Evolutionary conservation across 164 flowering plant species (phyloP), one percentile per base, ranked within the genome.

Genomic region (Chloranthus sessilifolius): DNA sequence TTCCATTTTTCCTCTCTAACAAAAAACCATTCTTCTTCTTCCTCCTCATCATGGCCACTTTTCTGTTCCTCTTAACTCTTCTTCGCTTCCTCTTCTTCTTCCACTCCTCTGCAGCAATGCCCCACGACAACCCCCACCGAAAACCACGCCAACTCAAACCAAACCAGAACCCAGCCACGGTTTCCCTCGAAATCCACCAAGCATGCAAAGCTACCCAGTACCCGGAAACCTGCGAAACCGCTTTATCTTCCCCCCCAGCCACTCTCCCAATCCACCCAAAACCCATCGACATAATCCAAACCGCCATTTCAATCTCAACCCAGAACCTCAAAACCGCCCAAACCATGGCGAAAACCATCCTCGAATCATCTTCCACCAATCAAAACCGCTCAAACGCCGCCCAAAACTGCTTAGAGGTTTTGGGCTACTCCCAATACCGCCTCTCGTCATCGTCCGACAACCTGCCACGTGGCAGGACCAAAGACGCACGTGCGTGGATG

Each of bases 401-500:
- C 5, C 56, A 47, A 0, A 75, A 38, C 61, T 88, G 99, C 60
- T 21, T 78, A 4, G 81, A 84, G 55, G 42, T 53, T 22, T 62
- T 92, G 23, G 9, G 15, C 14, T 56, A 68, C 51, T 71, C 95
- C 14, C 54, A 49, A 16, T 47, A 58, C 68, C 60, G 96, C 16
- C 34, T 62, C 33, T 15, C 62, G 1, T 40, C 64, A 3, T 19
- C 76, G 7, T 28, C 5, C 20, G 69, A 44, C 1, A 66, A 70
- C 0, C 42, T 79, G 34, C 51, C 74, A n/a, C 60, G 62, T 20
- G 76, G 75, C 37, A 55, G 52, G 34, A 47, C 37, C 52, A 85
- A 81, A 62, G 87, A 83, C 66, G 76, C 76, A 0, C 73, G 91
- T 2, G 91, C 97, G 0, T 92, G 91, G 94, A 49, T 73, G 59